Base-by-base conservation (phyloP, 371 early-diverging fungal species). In the Mortierella sp. region DNA sequence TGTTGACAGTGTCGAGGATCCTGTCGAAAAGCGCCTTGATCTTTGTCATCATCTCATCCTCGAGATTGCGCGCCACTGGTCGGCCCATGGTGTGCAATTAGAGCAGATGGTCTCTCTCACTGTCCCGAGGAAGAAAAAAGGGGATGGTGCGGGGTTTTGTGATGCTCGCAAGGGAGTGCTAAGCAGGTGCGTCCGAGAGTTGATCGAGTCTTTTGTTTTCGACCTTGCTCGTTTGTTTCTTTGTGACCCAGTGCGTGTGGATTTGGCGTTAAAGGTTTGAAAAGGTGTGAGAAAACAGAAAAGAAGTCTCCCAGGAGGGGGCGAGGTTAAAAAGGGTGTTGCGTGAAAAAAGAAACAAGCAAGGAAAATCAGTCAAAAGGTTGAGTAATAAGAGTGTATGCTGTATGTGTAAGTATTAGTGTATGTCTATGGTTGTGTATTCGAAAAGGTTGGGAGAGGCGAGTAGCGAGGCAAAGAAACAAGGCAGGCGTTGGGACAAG, bases 21-120 rank as follows among this genome's bases (percentile, higher is more conserved):
- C 69, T 52, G 61, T 82, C 75, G 34, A 82, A 82, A 43, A 82
- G 78, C n/a, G 34, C 61, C 55, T 75, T 74, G 68, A 82, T 78
- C 70, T 82, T 82, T 52, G 75, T 68, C 73, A 82, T 77, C 75
- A 82, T 68, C 68, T 82, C 83, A 66, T 74, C 72, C 48, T 82
- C 78, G 70, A 82, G 83, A 61, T 78, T 77, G 66, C 82, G 82
- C 68, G 55, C 75, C 70, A 77, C 68, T 50, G 82, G 77, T 44
- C 71, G 71, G 34, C 82, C 82, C 82, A 82, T 82, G 70, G 47
- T 63, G 75, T 40, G 43, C 53, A 53, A 53, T 4, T 53, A n/a
- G n/a, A n/a, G n/a, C n/a, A n/a, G 50, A 22, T 50, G 16, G 26
- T 3, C 43, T 29, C 31, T 29, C 53, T n/a, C n/a, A n/a, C n/a